Percentiles rank a stretch among this genome's conserved stretches.
phyloP scores from a whole-genome alignment of 257 asterid genomes.

The Henckelia pumila region DNA sequence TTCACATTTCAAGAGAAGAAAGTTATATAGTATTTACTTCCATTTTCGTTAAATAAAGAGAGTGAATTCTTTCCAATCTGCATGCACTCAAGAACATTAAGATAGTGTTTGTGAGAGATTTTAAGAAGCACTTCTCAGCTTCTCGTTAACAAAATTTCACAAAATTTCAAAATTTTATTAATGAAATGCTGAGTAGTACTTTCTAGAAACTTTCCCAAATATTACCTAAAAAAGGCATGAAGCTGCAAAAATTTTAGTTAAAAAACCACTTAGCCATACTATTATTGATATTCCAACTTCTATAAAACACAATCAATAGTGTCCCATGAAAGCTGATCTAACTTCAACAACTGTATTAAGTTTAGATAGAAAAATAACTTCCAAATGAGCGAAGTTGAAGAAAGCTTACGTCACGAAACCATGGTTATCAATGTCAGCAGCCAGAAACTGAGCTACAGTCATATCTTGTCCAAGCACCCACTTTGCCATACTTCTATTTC shows the following conservation, averaged over 20 bases:
- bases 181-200: too few relatives aligned
- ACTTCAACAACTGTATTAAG: neutral
- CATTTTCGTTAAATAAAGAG: neutral
- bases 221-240: neutral
- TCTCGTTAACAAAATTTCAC: too few relatives aligned
- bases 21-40: neutral
- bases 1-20: neutral
- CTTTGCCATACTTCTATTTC: slow-evolving; percentile 42
- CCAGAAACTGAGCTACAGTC: slow-evolving; percentile 47
- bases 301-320: neutral
- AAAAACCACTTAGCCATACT: neutral
- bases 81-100: neutral
- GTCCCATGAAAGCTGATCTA: neutral
- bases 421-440: slow-evolving; percentile 46
- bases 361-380: neutral
- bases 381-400: neutral
- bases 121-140: too few relatives aligned
- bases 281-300: neutral
- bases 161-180: too few relatives aligned
- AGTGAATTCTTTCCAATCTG: neutral
- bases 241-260: neutral
- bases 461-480: slow-evolving; percentile 50
- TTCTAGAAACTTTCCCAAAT: too few relatives aligned
- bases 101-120: too few relatives aligned
- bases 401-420: slow-evolving; percentile 41